Percentiles rank a stretch among this genome's conserved stretches.
phyloP scores from a whole-genome alignment of 805 yeast species.

The Candida nonsorbophila region DNA sequence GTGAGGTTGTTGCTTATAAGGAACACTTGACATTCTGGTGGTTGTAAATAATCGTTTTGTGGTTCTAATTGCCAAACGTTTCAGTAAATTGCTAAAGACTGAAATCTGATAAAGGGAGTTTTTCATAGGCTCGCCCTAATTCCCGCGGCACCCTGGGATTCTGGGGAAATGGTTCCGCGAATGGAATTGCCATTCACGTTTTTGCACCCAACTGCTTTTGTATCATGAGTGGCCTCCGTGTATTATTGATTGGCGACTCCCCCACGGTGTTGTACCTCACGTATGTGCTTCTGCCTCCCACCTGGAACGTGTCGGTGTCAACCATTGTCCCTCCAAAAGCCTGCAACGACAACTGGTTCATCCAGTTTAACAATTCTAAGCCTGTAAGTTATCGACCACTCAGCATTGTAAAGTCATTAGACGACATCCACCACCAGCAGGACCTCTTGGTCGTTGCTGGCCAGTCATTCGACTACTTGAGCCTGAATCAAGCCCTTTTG shows the following conservation, averaged over 20 bases:
- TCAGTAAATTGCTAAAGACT: no score
- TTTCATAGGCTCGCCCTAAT: no score
- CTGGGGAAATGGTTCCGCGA: no score
- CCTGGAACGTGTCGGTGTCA: slow-evolving; percentile 9
- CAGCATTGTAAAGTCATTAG: slow-evolving; percentile 2
- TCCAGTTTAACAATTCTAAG: slow-evolving; percentile 1
- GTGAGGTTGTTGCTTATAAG: slow-evolving; percentile 36
- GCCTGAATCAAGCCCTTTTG: slow-evolving; percentile 1
- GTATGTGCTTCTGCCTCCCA: slow-evolving; percentile 7
- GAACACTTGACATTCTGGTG: slow-evolving; percentile 30
- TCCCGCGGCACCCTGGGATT: no score
- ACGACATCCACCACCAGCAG: slow-evolving; percentile 1
- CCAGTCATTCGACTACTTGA: slow-evolving; percentile 2
- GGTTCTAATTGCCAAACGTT: no score
- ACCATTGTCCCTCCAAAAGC: slow-evolving; percentile 1
- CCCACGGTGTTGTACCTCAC: slow-evolving; percentile 10
- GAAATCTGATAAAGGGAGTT: no score
- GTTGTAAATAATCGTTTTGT: no score
- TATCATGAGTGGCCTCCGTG: slow-evolving; percentile 3
- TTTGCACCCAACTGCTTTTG: no score
- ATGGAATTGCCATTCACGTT: no score
- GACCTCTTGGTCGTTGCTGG: slow-evolving; percentile 9
- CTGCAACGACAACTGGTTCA: slow-evolving; percentile 1
- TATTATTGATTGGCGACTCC: slow-evolving; percentile 14
- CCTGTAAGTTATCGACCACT: slow-evolving; percentile 1